phyloP scores from a whole-genome alignment of 352 stramenopile genomes.

The Pythium plurisporium region DNA sequence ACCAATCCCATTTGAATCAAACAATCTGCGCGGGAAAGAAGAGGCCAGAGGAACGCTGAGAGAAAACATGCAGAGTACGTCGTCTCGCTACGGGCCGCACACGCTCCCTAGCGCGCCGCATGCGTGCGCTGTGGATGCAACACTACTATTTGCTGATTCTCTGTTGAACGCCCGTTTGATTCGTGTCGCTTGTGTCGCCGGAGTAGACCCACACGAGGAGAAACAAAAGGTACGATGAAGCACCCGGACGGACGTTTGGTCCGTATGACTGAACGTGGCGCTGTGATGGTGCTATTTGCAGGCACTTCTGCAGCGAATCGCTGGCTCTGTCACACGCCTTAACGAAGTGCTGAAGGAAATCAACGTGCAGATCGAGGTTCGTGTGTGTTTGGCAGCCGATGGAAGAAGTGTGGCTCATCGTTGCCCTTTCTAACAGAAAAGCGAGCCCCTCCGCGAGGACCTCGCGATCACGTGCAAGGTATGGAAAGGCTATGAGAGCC shows the following conservation, averaged over 20 bases:
- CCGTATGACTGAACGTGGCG: background rate
- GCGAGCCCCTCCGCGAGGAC: constrained; percentile 66
- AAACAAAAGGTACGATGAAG: constrained; percentile 63
- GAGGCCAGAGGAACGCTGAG: background rate
- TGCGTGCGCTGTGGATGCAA: background rate
- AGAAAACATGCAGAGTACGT: constrained; percentile 19
- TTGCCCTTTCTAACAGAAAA: constrained; percentile 46
- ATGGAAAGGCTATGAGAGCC: constrained; percentile 81
- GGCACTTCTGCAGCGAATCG: constrained; percentile 74
- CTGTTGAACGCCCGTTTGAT: background rate
- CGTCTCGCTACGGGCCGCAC: background rate
- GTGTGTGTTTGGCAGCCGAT: too few relatives aligned
- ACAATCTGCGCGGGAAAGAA: background rate
- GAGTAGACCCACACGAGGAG: constrained; percentile 75
- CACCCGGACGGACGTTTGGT: background rate
- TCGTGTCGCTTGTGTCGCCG: background rate
- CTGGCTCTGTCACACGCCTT: constrained; percentile 65
- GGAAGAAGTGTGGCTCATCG: too few relatives aligned
- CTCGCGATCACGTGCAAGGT: constrained; percentile 71
- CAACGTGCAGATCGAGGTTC: constrained; percentile 78
- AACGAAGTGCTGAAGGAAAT: constrained; percentile 85
- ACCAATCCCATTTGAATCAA: constrained; percentile 3
- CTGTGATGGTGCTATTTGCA: constrained; percentile 6
- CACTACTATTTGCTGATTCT: background rate
- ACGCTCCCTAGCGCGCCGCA: background rate